Base-by-base conservation (phyloP, 1,284 basidiomycete genomes). In the Moniliella sp. region DNA sequence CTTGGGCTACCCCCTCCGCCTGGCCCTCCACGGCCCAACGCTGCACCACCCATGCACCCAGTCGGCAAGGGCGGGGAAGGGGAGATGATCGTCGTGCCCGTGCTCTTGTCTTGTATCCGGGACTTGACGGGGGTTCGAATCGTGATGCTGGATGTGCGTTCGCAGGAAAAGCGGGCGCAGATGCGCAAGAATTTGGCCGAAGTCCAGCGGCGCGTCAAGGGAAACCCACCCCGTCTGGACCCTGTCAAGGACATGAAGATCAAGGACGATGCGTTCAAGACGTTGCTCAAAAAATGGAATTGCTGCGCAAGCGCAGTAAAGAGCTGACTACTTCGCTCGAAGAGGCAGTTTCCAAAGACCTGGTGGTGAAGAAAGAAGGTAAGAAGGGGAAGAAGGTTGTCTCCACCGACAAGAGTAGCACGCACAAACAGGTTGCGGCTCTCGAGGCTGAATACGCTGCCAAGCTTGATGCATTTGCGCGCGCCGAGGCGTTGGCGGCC, bases 231-330 rank as follows among this genome's bases (percentile, higher is more conserved):
- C 0, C 64, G 88, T 4, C 67, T 99, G 4, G 91, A 97, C 58
- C 91, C 91, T 0, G 68, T 94, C 33, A 70, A 81, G 50, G 84
- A 94, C 61, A 88, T 97, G 84, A 77, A 76, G 16, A 93, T 99
- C 59, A 79, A 78, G 42, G 91, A 97, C 53, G 78, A 82, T 25
- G 78, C 77, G 41, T 97, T 97, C 65, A 73, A 74, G 51, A 74
- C 75, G 35, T 69, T 97, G 3, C 36, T 57, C 44, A 45, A 21
- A 57, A 57, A 39, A 47, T 54, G 32, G 46, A 40, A 30, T 44
- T 54, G 17, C 35, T 57, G 18, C 40, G 43, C 9, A 28, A 34
- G 26, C 45, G 42, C 27, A 38, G 56, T 10, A 34, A 30, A 5
- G 31, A 45, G 15, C 40, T 45, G 4, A 27, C 42, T 0, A 32